Evolutionary conservation across 495 filamentous ascomycete genomes (phyloP).

Genomic region (Hypomontagnella submonticulosa): DNA sequence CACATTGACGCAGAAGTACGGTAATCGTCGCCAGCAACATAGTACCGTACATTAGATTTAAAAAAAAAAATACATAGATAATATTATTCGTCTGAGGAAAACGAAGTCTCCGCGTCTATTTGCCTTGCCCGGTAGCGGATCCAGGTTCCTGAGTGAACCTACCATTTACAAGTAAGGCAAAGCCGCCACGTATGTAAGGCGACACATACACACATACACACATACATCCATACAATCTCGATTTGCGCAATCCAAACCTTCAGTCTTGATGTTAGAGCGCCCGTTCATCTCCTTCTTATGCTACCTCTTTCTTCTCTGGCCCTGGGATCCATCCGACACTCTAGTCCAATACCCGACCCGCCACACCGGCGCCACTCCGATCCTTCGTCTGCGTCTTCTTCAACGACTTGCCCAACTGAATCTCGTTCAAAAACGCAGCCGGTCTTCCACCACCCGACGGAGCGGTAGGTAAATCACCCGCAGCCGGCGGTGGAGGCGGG

Average conservation of each 20-base stretch:
- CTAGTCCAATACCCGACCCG: constrained; percentile 73
- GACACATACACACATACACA: constrained; percentile 42
- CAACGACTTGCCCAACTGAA: constrained; percentile 79
- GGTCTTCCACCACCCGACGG: constrained; percentile 56
- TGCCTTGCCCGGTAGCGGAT: constrained; percentile 30
- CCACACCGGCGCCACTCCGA: constrained; percentile 73
- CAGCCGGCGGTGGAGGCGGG: constrained; percentile 62
- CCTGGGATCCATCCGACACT: not conserved
- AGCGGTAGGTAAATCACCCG: constrained; percentile 50
- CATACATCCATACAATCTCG: constrained; percentile 45
- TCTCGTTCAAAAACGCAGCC: constrained; percentile 78
- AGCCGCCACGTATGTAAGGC: constrained; percentile 19
- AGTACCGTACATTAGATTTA: constrained; percentile 12
- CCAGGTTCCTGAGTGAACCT: too few species aligned
- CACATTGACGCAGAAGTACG: too few species aligned
- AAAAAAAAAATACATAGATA: constrained; percentile 1
- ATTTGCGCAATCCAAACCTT: constrained; percentile 28
- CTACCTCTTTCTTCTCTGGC: not conserved
- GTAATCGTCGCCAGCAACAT: constrained; percentile 1
- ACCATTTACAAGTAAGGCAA: constrained; percentile 23
- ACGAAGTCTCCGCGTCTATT: constrained; percentile 10
- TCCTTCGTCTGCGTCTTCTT: constrained; percentile 89
- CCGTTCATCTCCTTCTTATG: not conserved
- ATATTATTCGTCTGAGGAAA: constrained; percentile 29
- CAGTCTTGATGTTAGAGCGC: not conserved